Base-by-base conservation (phyloP, 352 stramenopile genomes). In the Pythium pyrilobum region DNA sequence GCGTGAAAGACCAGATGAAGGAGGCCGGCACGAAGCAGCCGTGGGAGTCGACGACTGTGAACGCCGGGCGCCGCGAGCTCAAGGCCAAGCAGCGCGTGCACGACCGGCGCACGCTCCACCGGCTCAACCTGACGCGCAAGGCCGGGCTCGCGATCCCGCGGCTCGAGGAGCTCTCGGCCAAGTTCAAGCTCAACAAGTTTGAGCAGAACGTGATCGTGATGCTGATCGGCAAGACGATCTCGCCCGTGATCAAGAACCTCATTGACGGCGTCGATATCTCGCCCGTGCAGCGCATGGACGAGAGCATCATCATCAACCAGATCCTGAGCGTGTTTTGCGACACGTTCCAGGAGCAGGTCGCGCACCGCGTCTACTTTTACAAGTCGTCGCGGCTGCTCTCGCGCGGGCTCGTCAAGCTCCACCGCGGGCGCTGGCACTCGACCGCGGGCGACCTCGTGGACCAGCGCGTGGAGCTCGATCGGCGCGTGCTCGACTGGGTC, bases 131-230 rank as follows among this genome's bases (percentile, higher is more conserved):
- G 16, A 90, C 82, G 40, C 66, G 71, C 4, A 74, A 87, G 44
- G 82, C 77, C 15, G 71, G 70, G n/a, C 54, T 71, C 0, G 21
- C 79, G 24, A 52, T 92, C 44, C 85, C 85, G 20, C 81, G 85
- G 16, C 64, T 95, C 2, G 81, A 93, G 52, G 72, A 89, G 54
- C 61, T 95, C 21, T 71, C 77, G 40, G 53, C 56, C 5, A 90
- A 89, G 46, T 92, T 93, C 56, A 82, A 91, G 59, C 71, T 94
- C 7, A 91, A 87, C 62, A 76, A 71, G 38, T 96, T 93, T 55
- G 85, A 96, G 60, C 83, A 92, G 59, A 91, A 91, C 44, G 82
- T 96, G 57, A 92, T 96, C 52, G 82, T 93, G 41, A 90, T 96
- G 77, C 69, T 96, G 27, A 93, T 96, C 54, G 85, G 85, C 42